Conservation (phyloP, 1,139 yeast species). For the Yamadazyma jaroonii region DNA sequence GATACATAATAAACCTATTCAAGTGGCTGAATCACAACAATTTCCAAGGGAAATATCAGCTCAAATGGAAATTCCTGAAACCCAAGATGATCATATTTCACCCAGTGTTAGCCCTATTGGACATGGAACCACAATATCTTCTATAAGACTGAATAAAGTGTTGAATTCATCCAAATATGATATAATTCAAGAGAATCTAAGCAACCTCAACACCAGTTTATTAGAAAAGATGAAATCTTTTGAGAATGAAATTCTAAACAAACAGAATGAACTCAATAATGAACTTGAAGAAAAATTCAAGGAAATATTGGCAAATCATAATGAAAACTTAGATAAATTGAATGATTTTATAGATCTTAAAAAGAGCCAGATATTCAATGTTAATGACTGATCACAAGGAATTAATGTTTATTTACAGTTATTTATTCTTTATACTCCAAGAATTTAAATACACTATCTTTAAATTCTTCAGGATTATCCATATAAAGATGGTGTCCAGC, state of each 20-base stretch:
- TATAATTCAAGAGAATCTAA: constrained; percentile 4
- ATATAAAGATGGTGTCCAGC: constrained; percentile 81
- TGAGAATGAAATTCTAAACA: constrained; percentile 13
- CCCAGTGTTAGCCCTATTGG: constrained; percentile 1
- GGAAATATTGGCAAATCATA: constrained; percentile 10
- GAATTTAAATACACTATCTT: constrained; percentile 41
- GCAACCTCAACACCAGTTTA: constrained; percentile 8
- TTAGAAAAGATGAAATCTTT: constrained; percentile 14
- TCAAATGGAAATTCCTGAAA: too few species aligned
- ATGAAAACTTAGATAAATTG: constrained; percentile 9
- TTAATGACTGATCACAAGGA: too few species aligned
- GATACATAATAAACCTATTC: too few species aligned
- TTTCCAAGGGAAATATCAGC: too few species aligned
- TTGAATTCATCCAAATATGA: constrained; percentile 3
- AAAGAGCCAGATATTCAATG: constrained; percentile 9
- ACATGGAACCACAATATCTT: constrained; percentile 1
- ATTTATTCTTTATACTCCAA: constrained; percentile 14
- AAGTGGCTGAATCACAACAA: too few species aligned
- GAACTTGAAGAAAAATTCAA: constrained; percentile 15
- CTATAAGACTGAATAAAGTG: background rate
- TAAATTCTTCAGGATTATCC: constrained; percentile 55
- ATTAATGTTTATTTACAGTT: constrained; percentile 1
- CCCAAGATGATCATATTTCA: too few species aligned
- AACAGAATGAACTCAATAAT: constrained; percentile 13
- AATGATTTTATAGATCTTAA: constrained; percentile 10